Conservation (phyloP, 257 asterid species). For the Thymus quinquecostatus region DNA sequence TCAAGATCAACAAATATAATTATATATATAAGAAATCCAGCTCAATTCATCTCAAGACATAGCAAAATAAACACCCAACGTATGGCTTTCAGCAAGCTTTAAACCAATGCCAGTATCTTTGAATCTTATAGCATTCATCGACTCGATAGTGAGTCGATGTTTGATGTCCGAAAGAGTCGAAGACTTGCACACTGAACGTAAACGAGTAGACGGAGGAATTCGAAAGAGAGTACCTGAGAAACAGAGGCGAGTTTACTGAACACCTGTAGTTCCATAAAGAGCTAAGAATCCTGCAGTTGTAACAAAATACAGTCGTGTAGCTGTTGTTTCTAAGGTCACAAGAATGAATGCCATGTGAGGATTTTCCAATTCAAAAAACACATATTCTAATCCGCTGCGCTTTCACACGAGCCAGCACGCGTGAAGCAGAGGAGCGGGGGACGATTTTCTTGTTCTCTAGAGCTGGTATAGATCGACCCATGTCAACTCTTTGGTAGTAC, state of each 20-base stretch:
- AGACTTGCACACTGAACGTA: neutral
- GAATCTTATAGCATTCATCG: neutral
- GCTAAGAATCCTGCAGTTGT: neutral
- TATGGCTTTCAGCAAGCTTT: too few relatives aligned
- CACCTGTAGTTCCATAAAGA: neutral
- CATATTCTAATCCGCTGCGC: conserved; percentile 24
- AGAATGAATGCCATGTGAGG: conserved; percentile 3
- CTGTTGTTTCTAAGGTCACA: conserved; percentile 2
- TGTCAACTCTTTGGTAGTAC: conserved; percentile 11
- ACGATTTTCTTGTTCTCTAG: conserved; percentile 16
- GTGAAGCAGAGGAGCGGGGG: neutral
- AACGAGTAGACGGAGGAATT: neutral
- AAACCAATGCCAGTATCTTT: too few relatives aligned
- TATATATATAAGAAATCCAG: too few relatives aligned
- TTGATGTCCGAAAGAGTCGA: neutral
- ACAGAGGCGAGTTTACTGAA: neutral
- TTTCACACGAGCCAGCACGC: conserved; percentile 17
- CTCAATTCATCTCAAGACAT: too few relatives aligned
- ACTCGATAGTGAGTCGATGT: neutral
- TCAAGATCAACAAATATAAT: too few relatives aligned
- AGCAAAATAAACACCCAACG: too few relatives aligned
- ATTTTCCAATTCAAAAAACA: conserved; percentile 8
- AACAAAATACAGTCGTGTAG: conserved; percentile 2
- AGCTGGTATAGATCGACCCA: conserved; percentile 26
- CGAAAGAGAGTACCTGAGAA: neutral